Percentiles rank a stretch among this genome's conserved stretches.
phyloP scores from a whole-genome alignment of 176 grass and related monocot genomes.

The Avena sativa region DNA sequence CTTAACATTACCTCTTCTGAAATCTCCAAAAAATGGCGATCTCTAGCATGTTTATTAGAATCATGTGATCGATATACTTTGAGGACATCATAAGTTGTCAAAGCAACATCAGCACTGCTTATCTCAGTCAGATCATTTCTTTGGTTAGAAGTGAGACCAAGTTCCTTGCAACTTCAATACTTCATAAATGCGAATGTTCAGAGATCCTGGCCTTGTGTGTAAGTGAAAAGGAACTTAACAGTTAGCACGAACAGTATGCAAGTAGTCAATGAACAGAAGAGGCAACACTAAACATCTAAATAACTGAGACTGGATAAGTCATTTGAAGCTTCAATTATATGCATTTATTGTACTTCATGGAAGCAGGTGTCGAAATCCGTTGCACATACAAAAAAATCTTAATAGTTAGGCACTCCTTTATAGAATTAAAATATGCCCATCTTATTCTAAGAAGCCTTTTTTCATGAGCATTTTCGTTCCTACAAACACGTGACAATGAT shows the following conservation, averaged over 20 bases:
- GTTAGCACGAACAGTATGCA: constrained; percentile 43
- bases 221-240: constrained; percentile 48
- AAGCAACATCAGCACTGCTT: constrained; percentile 77
- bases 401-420: neutral
- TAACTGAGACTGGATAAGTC: constrained; percentile 13
- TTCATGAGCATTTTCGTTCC: constrained; percentile 3
- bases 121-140: constrained; percentile 69
- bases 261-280: neutral
- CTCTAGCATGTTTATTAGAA: constrained; percentile 83
- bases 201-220: constrained; percentile 86
- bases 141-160: constrained; percentile 45
- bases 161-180: constrained; percentile 64
- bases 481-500: constrained; percentile 19
- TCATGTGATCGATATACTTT: constrained; percentile 98
- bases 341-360: constrained; percentile 1
- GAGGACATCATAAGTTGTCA: constrained; percentile 96
- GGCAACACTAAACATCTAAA: constrained; percentile 19
- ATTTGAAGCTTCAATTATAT: constrained; percentile 43
- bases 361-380: neutral
- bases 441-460: constrained; percentile 13
- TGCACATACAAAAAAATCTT: neutral
- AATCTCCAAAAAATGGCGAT: constrained; percentile 84
- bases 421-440: neutral
- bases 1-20: constrained; percentile 78
- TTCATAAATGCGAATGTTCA: constrained; percentile 93